Base-by-base conservation (phyloP, 257 asterid species). In the Primulina tabacum region DNA sequence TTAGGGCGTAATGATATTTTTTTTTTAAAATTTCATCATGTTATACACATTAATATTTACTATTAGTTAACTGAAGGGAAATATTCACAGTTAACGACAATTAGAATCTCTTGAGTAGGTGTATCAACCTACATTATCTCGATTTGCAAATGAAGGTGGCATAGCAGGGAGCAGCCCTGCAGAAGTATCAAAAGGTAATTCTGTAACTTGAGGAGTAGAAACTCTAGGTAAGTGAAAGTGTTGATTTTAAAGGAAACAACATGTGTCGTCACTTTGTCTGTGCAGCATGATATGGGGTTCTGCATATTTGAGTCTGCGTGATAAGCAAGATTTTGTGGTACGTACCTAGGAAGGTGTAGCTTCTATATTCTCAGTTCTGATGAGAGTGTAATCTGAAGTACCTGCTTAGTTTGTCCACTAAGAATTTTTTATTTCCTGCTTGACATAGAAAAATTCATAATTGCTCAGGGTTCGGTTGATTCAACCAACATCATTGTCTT, bases 111-210 rank as follows among this genome's bases (percentile, higher is more conserved):
- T 61, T 68, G 68, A 56, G 65, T 81, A 93, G 99, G 96, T 90
- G 14, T 90, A 93, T 76, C 81, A 80, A 78, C 99, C 99, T 64
- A 71, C 96, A 57, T 73, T 93, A 60, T 83, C 94, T 70, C 89
- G 92, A 75, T 90, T 93, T 76, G 89, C 89, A 80, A 81, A 78
- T 68, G 94, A 79, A 73, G 97, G 99, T 72, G 99, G 99, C 76
- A 76, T 89, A 75, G 80, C 85, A 71, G 96, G 87, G 64, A 82
- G 80, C 83, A 82, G 88, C 33, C 99, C 96, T 1, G 96, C 94
- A 26, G 95, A 90, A 79, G 95, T 81, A 78, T 89, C 96, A 72
- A 85, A 79, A 85, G 99, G 99, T 93, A 80, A 73, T 57, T 68
- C 62, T 63, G 60, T 71, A 66, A 67, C 38, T 79, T 72, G 30